These are phyloP conservation scores for Madurella mycetomatis DNA, from an alignment of 2,329 filamentous ascomycete species.

Conservation along the genomic window DNA sequence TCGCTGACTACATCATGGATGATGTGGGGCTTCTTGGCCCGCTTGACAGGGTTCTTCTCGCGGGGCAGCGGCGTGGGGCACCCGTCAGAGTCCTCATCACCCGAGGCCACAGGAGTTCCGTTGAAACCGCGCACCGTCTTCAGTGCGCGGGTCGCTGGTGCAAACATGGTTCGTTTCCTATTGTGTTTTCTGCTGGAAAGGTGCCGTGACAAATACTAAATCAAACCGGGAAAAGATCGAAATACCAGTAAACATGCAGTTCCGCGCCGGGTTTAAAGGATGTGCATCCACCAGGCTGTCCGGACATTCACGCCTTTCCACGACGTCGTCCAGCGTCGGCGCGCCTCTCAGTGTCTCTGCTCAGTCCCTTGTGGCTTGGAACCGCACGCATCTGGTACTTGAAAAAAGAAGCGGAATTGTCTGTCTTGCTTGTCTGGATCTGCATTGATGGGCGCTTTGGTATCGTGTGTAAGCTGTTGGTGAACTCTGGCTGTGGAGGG, in stretches of 20 bases:
- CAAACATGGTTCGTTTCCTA: conserved; percentile 38
- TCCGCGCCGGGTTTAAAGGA: neutral
- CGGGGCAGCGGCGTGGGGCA: conserved; percentile 28
- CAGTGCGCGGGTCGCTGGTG: conserved; percentile 45
- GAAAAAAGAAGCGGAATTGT: conserved; percentile 46
- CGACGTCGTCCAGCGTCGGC: conserved; percentile 57
- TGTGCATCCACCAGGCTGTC: conserved; percentile 1
- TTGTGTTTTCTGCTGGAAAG: neutral
- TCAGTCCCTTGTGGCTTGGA: conserved; percentile 45
- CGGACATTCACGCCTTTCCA: conserved; percentile 44
- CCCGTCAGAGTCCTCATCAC: conserved; percentile 55
- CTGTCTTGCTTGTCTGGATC: conserved; percentile 45
- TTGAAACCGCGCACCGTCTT: conserved; percentile 55
- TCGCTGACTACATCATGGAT: conserved; percentile 57
- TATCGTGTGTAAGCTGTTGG: neutral
- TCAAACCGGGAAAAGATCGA: neutral
- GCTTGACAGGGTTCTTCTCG: conserved; percentile 15
- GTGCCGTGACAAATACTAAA: neutral
- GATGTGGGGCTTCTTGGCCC: conserved; percentile 30
- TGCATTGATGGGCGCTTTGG: conserved; percentile 43
- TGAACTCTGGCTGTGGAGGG: conserved; percentile 3
- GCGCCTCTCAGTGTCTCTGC: conserved; percentile 48
- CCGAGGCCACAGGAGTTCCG: conserved; percentile 49
- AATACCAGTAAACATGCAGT: conserved; percentile 1
- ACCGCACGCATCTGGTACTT: conserved; percentile 53